Base-by-base conservation (phyloP, 1,284 basidiomycete genomes). In the Singerocomus inundabilis region DNA sequence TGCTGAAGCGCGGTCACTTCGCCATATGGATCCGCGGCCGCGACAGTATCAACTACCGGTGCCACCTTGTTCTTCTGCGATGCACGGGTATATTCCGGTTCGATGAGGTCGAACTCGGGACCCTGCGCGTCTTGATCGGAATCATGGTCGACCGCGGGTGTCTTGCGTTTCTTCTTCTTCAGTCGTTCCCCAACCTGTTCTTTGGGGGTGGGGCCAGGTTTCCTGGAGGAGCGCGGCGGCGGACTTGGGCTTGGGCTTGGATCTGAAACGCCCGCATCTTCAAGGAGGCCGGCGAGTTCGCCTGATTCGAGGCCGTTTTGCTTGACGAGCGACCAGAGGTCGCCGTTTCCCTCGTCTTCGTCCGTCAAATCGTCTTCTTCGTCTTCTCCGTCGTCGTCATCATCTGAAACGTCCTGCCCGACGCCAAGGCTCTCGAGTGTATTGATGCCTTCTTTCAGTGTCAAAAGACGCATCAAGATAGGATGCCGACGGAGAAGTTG, bases 381-480 rank as follows among this genome's bases (percentile, higher is more conserved):
- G 6, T 67, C 74, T 13, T 65, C 57, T 16, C 15, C 68, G 11
- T 72, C 73, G 1, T 74, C 75, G 38, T 21, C 21, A 21, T 21
- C 75, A 52, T 82, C 81, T 4, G 79, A 79, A 13, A 72, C 64
- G 41, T 74, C 80, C 61, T 93, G 85, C 65, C 88, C 85, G 29
- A 66, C 42, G 16, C 68, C 68, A 16, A 94, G 78, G 46, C 87
- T 85, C 68, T 96, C 92, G 48, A 99, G 80, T 6, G 85, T 88
- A 21, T 80, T 70, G 11, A 99, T 76, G 3, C 87, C 84, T 63
- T 92, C 82, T 69, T 98, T 97, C 46, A 99, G 82, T 25, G 85
- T 80, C 30, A 96, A 76, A 8, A 99, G 80, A 12, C 95, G 89
- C 24, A 75, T 71, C 55, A 98, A 75, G 57, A 98, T 84, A 1